Base-by-base conservation (phyloP, 2,329 filamentous ascomycete genomes). In the Dactylonectria macrodidyma region DNA sequence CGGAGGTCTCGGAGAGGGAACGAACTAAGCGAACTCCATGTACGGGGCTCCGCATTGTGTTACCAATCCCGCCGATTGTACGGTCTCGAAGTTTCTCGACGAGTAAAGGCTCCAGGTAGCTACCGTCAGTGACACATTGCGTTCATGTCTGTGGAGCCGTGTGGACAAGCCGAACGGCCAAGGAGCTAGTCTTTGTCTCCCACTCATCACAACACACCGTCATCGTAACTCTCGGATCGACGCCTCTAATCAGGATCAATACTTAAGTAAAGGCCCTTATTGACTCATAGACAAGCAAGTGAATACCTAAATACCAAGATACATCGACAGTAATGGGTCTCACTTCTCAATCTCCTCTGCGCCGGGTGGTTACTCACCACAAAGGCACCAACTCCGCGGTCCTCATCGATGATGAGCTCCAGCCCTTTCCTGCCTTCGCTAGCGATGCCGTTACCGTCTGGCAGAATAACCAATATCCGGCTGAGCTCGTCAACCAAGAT, bases 321-420 rank as follows among this genome's bases (percentile, higher is more conserved):
- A 41, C 36, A 41, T 30, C 26, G 26, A 47, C 11, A 47, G n/a
- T 47, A 22, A 51, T 60, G 57, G 47, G 57, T 14, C 14, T 60
- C n/a, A 44, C 5, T 22, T 22, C n/a, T 41, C 30, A 60, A 14
- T 30, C 57, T 3, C 47, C 57, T 41, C 22, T 60, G 2, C 11
- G 57, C 2, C 33, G 46, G 14, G 47, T 60, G 24, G 57, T 60
- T 26, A 51, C 57, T 3, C 34, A 33, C 16, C 47, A 60, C 46
- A 60, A 51, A 33, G 9, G 11, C 9, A n/a, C 46, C 16, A 60
- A 60, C 2, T 60, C 57, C 2, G 19, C 47, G 3, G 5, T 51
- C n/a, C 34, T 60, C 14, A 38, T 60, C 24, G 57, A 60, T 16
- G 19, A 60, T 10, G 22, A 33, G 2, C 24, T 36, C n/a, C 12